Percentiles rank a stretch among this genome's conserved stretches.
Evolutionary conservation across 768 basidiomycete species (phyloP).

Genomic region (Lactifluus volemus): DNA sequence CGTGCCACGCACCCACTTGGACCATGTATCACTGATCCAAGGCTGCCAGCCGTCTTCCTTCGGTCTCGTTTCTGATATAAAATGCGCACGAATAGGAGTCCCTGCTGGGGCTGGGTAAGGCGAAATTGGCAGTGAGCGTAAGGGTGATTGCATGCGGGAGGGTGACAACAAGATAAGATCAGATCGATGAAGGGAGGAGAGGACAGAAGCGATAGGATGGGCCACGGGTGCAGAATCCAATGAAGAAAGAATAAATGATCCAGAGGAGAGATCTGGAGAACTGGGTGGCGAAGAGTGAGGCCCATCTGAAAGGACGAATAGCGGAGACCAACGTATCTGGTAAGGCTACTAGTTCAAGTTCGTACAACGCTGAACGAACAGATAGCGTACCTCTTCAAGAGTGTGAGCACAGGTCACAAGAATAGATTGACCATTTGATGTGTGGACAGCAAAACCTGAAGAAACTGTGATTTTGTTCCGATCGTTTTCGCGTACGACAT

Average conservation of each 20-base stretch:
- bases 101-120: constrained; percentile 48
- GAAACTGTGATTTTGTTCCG: constrained; percentile 42
- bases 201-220: constrained; percentile 35
- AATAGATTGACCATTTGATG: constrained; percentile 26
- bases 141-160: constrained; percentile 17
- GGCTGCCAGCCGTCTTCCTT: constrained; percentile 34
- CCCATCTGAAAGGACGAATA: constrained; percentile 20
- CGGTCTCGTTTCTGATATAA: constrained; percentile 39
- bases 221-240: constrained; percentile 22
- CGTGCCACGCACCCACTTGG: constrained; percentile 43
- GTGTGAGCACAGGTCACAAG: constrained; percentile 56
- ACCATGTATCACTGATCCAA: constrained; percentile 47
- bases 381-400: constrained; percentile 42
- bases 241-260: constrained; percentile 38
- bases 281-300: not conserved
- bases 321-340: constrained; percentile 31
- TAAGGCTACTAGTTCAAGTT: not conserved
- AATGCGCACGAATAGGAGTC: constrained; percentile 43
- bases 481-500: constrained; percentile 33
- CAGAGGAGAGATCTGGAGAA: constrained; percentile 19
- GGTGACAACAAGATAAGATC: constrained; percentile 43
- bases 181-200: constrained; percentile 49
- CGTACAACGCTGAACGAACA: not conserved
- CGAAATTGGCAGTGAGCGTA: constrained; percentile 47
- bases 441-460: constrained; percentile 48